Evolutionary conservation across 2,329 filamentous ascomycete genomes (phyloP).

Genomic region (Zymoseptoria passerinii): DNA sequence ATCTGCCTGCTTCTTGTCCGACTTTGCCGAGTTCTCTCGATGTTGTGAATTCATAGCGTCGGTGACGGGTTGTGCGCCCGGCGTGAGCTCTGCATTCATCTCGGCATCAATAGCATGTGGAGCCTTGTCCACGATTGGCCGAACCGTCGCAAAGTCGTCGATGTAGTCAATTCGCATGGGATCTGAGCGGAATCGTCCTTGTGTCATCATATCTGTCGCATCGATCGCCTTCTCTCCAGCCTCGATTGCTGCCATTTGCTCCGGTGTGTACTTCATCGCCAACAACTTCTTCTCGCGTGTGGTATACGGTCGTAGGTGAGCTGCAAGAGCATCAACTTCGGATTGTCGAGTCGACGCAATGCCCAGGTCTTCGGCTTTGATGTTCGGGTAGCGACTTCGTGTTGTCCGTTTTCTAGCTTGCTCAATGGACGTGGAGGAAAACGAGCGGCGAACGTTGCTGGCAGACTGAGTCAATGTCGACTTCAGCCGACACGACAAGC

Average conservation of each 20-base stretch:
- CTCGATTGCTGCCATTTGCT: constrained; percentile 73
- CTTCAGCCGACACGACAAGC: constrained; percentile 27
- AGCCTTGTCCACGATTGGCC: constrained; percentile 65
- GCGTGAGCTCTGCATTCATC: constrained; percentile 41
- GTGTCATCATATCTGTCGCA: constrained; percentile 62
- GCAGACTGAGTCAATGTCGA: constrained; percentile 9
- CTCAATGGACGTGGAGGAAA: constrained; percentile 34
- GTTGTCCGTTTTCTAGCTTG: constrained; percentile 32
- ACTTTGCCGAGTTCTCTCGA: constrained; percentile 6
- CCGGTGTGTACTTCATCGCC: constrained; percentile 61
- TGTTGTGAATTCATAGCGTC: neutral
- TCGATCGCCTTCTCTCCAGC: constrained; percentile 72
- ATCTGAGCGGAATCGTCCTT: constrained; percentile 65
- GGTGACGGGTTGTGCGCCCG: constrained; percentile 41
- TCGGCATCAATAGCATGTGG: constrained; percentile 41
- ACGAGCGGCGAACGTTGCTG: constrained; percentile 28
- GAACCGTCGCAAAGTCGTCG: constrained; percentile 71
- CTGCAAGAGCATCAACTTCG: constrained; percentile 12
- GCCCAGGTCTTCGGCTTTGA: constrained; percentile 35
- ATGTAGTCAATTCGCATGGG: constrained; percentile 65
- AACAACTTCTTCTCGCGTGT: constrained; percentile 56
- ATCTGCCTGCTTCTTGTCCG: constrained; percentile 34
- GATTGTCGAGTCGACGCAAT: constrained; percentile 10
- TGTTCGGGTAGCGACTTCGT: constrained; percentile 30
- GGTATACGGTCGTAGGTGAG: constrained; percentile 47